Conservation (phyloP, 805 yeast species). For the Zygosaccharomyces gambellarensis region DNA sequence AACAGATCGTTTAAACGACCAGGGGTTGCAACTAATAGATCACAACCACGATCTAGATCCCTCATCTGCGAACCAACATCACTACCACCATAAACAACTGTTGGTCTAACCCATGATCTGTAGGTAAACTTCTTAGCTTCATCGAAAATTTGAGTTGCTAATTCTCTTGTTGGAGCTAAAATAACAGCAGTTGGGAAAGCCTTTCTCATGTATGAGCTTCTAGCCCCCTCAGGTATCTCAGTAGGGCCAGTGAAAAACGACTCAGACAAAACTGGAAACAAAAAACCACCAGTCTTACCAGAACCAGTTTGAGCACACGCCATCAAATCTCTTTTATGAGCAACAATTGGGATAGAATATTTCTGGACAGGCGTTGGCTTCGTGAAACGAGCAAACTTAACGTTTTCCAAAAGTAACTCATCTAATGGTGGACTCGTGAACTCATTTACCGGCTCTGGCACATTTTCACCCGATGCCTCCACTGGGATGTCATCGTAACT, state of each 20-base stretch:
- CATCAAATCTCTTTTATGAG: constrained; percentile 87
- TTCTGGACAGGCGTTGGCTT: constrained; percentile 97
- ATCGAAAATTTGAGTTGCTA: constrained; percentile 93
- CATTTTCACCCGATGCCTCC: constrained; percentile 92
- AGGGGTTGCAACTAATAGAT: constrained; percentile 95
- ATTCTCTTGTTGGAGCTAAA: constrained; percentile 98
- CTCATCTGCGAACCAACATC: constrained; percentile 84
- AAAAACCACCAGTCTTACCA: constrained; percentile 99
- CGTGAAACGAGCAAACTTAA: constrained; percentile 80
- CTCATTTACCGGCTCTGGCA: constrained; percentile 85
- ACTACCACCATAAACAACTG: constrained; percentile 98
- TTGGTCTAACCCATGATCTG: constrained; percentile 97
- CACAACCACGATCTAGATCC: constrained; percentile 90
- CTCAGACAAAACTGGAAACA: constrained; percentile 94
- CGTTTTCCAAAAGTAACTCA: constrained; percentile 76
- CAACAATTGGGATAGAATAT: constrained; percentile 88
- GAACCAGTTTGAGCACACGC: constrained; percentile 99
- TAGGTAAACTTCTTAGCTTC: constrained; percentile 94
- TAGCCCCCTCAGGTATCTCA: constrained; percentile 40
- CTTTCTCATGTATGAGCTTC: constrained; percentile 52
- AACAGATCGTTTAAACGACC: constrained; percentile 96
- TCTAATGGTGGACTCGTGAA: constrained; percentile 94
- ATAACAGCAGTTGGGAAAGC: constrained; percentile 93
- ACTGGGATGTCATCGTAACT: constrained; percentile 98
- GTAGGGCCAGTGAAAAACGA: constrained; percentile 87